Base-by-base conservation (phyloP, 371 early-diverging fungal species). In the Haplosporangium sp. region DNA sequence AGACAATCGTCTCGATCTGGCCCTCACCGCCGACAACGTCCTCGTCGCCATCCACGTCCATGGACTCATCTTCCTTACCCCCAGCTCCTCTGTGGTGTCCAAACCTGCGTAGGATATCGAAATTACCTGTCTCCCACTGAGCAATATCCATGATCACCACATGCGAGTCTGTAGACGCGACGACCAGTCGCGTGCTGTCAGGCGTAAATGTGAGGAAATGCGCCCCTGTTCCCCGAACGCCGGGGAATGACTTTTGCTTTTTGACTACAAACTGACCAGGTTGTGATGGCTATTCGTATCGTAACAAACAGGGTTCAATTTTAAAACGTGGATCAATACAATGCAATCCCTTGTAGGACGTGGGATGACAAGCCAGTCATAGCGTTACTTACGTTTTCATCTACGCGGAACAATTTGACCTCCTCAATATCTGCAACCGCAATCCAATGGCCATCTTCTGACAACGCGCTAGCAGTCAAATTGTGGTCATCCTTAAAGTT, bases 401-500 rank as follows among this genome's bases (percentile, higher is more conserved):
- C 77, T n/a, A 94, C 74, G 38, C 86, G 82, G 84, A 94, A 95
- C 7, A 96, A 79, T 69, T 89, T 86, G 29, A 92, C 85, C 62
- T 86, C 83, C 55, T 93, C 90, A 20, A 92, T 87, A 73, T 95
- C 95, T 23, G 96, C 89, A 6, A 92, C 91, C 5, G 93, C 94
- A 64, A 98, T 88, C 92, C 95, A 94, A 13, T 85, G 74, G 6
- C 95, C 97, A 79, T 95, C 89, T 62, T 90, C 86, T 16, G 98
- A 95, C 16, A 98, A 84, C 1, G 93, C 88, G 64, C 91, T 87
- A 40, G 93, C 86, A 6, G 89, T 87, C 45, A 93, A 84, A 74
- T 93, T 90, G 46, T 84, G 83, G 11, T 84, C 88, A 38, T 83
- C 83, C 60, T 86, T 89, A 18, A 92, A 83, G 58, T 87, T 86